Conservation (phyloP, 2,329 filamentous ascomycete genomes). For the Penicillium janthinellum region DNA sequence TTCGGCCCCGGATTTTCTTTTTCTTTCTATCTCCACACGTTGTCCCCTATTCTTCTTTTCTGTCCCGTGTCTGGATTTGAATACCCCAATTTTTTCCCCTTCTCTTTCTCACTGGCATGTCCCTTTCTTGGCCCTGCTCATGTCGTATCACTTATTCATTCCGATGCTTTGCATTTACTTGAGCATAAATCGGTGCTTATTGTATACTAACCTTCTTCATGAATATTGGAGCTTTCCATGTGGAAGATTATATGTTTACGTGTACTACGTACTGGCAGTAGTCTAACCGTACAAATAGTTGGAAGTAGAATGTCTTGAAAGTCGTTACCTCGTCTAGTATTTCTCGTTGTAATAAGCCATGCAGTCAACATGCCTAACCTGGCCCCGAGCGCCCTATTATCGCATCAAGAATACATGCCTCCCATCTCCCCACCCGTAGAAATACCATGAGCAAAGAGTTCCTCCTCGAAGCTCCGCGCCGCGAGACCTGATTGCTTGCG, state of each 20-base stretch:
- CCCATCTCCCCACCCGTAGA: not conserved
- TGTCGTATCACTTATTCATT: slow-evolving; percentile 5
- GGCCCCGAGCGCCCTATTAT: not conserved
- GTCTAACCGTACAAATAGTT: not conserved
- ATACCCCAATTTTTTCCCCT: slow-evolving; percentile 22
- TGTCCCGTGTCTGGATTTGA: slow-evolving; percentile 16
- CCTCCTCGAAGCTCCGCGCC: slow-evolving; percentile 33
- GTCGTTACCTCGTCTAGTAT: slow-evolving; percentile 11
- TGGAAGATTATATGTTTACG: not conserved
- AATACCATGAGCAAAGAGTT: slow-evolving; percentile 25
- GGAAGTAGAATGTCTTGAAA: not conserved
- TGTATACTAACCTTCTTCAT: slow-evolving; percentile 17
- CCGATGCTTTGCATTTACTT: slow-evolving; percentile 7
- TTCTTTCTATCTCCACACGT: not conserved
- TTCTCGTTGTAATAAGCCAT: not conserved
- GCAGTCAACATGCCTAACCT: not conserved
- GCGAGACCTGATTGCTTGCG: slow-evolving; percentile 29
- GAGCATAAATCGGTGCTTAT: slow-evolving; percentile 12
- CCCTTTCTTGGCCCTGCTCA: slow-evolving; percentile 3
- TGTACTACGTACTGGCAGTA: not conserved
- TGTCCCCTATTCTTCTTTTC: slow-evolving; percentile 4
- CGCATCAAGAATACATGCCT: slow-evolving; percentile 13
- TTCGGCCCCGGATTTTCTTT: not conserved
- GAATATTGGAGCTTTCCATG: slow-evolving; percentile 6
- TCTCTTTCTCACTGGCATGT: slow-evolving; percentile 7